Conservation (phyloP, 2,329 filamentous ascomycete species). For the Neofusicoccum sp. region DNA sequence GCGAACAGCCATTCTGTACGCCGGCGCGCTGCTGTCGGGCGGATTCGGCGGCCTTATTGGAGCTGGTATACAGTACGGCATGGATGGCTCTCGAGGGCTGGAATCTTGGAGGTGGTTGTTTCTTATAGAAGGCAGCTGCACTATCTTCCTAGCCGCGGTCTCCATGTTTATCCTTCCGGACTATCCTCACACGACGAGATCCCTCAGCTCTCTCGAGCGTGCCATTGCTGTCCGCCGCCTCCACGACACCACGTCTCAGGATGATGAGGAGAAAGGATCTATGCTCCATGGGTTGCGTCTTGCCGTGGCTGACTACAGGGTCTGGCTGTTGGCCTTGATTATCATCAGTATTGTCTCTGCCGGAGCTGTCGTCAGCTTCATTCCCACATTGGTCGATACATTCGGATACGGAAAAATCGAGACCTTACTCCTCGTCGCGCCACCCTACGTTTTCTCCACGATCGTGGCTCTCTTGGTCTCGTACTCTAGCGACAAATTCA, state of each 20-base stretch:
- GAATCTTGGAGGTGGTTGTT: slow-evolving; percentile 28
- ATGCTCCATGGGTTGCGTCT: slow-evolving; percentile 9
- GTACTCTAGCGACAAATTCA: not conserved
- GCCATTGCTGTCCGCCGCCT: slow-evolving; percentile 13
- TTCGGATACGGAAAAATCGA: slow-evolving; percentile 2
- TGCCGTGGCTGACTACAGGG: slow-evolving; percentile 16
- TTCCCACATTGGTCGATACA: slow-evolving; percentile 16
- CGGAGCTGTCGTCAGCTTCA: slow-evolving; percentile 15
- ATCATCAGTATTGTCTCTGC: slow-evolving; percentile 15
- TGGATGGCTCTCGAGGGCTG: slow-evolving; percentile 30
- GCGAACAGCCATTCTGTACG: slow-evolving; percentile 53
- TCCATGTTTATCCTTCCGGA: slow-evolving; percentile 15
- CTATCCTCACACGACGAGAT: slow-evolving; percentile 12
- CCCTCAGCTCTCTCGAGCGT: slow-evolving; percentile 2
- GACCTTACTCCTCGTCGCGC: not conserved
- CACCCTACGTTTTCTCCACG: not conserved
- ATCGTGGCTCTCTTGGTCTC: not conserved
- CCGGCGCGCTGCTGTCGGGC: slow-evolving; percentile 48
- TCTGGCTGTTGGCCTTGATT: slow-evolving; percentile 15
- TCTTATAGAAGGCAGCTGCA: not conserved
- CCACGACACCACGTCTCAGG: not conserved
- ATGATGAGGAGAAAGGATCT: not conserved
- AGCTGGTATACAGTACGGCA: slow-evolving; percentile 48
- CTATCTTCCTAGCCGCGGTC: not conserved
- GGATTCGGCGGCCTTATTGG: slow-evolving; percentile 56